Evolutionary conservation across 805 yeast genomes (phyloP).

Genomic region (Candida easanensis): DNA sequence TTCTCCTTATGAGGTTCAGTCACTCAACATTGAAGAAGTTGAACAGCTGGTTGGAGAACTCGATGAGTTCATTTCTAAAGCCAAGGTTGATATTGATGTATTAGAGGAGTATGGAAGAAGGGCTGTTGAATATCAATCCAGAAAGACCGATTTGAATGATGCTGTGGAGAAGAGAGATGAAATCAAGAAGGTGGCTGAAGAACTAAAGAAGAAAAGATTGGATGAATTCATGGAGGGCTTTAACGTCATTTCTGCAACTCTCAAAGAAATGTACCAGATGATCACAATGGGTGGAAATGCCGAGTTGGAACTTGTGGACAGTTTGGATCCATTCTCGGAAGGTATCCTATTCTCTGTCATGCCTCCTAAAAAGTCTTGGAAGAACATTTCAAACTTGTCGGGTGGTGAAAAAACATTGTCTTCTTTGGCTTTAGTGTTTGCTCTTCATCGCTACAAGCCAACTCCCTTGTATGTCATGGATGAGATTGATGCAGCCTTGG

Average conservation of each 20-base stretch:
- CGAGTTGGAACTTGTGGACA: conserved; percentile 90
- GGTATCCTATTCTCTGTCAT: conserved; percentile 95
- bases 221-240: conserved; percentile 95
- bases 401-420: conserved; percentile 98
- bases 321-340: conserved; percentile 96
- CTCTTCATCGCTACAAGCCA: conserved; percentile 92
- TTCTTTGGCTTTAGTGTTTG: conserved; percentile 93
- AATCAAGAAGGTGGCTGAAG: conserved; percentile 59
- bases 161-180: conserved; percentile 68
- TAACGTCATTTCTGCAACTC: conserved; percentile 75
- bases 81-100: conserved; percentile 68
- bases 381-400: conserved; percentile 87
- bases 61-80: conserved; percentile 52
- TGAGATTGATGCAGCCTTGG: conserved; percentile 98
- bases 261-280: conserved; percentile 97
- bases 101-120: conserved; percentile 74
- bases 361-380: conserved; percentile 99
- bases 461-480: conserved; percentile 98
- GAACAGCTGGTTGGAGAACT: conserved; percentile 51
- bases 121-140: conserved; percentile 55
- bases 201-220: conserved; percentile 65
- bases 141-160: conserved; percentile 64
- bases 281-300: conserved; percentile 99
- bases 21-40: conserved; percentile 45
- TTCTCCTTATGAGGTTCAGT: conserved; percentile 48